Base-by-base conservation (phyloP, 805 yeast genomes). In the Candida montana region DNA sequence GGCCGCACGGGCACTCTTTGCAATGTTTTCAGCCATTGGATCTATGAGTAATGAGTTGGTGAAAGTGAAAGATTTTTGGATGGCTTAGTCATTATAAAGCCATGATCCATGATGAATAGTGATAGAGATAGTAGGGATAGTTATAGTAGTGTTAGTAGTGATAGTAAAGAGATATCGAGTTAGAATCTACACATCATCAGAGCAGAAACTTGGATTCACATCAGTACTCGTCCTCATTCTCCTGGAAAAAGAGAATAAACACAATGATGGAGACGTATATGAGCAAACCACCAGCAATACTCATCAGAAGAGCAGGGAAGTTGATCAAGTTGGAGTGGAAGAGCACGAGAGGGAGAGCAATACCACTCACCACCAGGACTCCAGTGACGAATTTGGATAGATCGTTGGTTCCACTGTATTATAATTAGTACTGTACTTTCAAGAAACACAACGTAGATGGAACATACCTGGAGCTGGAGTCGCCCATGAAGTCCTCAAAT, bases 201-300 rank as follows among this genome's bases (percentile, higher is more conserved):
- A 7, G 24, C 9, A 21, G 24, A 21, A 21, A 7, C 24, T 9
- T 9, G 24, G 24, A 21, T 7, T 21, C 9, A 9, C 9, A 21
- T 21, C 35, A 56, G 59, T 64, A 68, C 42, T 67, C 63, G 15
- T 66, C 65, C 42, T 68, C 71, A 7, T 53, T 58, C 13, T 65
- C 68, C 28, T 76, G 61, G 69, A 91, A 91, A 55, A 85, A 87
- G 58, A 81, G 69, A 5, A 86, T 80, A 59, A 91, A 91, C 7
- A 86, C 77, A 37, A 86, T 83, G 26, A 91, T 88, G 7, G 96
- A 83, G 6, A 81, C 75, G 63, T 84, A 90, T 35, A 91, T 86
- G 46, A 90, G 71, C 16, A 72, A 48, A n/a, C 98, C 98, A 13
- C 98, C 99, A 11, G 71, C 42, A 26, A 86, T 74, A 35, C 95